These are phyloP conservation scores for Thecaphora thlaspeos DNA, from an alignment of 1,284 basidiomycete species.

Conservation along the genomic window DNA sequence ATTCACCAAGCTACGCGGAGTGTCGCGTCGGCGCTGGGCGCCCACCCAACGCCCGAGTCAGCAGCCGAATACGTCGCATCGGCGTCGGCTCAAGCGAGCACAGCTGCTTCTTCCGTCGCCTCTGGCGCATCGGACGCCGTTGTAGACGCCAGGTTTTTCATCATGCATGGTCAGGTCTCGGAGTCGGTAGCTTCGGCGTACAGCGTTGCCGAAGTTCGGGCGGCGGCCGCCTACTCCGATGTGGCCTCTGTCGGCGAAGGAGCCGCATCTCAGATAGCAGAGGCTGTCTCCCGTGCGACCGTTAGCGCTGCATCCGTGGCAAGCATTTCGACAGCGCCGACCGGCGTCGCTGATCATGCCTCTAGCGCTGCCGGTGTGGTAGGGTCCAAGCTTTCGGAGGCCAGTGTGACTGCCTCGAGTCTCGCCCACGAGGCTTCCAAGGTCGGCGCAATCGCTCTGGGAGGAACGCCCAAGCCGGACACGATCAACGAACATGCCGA, in stretches of 20 bases:
- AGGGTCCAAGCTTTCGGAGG: background rate
- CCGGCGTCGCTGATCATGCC: background rate
- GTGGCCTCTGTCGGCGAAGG: slow-evolving; percentile 3
- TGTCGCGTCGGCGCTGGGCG: slow-evolving; percentile 21
- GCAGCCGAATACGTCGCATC: slow-evolving; percentile 9
- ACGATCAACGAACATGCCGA: slow-evolving; percentile 19
- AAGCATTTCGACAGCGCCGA: background rate
- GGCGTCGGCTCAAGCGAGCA: background rate
- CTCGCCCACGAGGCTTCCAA: background rate
- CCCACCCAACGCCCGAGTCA: slow-evolving; percentile 12
- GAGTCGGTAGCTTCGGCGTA: slow-evolving; percentile 3
- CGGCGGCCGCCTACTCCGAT: background rate
- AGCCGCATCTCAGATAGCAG: background rate
- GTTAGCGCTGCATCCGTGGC: background rate
- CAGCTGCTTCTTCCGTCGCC: slow-evolving; percentile 6
- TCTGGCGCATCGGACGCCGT: slow-evolving; percentile 3
- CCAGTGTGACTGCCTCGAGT: background rate
- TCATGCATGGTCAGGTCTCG: background rate
- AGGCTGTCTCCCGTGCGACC: background rate
- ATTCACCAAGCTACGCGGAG: slow-evolving; percentile 2
- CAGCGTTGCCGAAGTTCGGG: background rate
- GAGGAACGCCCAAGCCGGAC: slow-evolving; percentile 16
- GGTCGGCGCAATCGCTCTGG: slow-evolving; percentile 1
- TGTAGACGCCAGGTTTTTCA: slow-evolving; percentile 2
- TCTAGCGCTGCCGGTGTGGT: background rate